Conservation (phyloP, 176 grass and related monocot genomes). For the Zoysia japonica region DNA sequence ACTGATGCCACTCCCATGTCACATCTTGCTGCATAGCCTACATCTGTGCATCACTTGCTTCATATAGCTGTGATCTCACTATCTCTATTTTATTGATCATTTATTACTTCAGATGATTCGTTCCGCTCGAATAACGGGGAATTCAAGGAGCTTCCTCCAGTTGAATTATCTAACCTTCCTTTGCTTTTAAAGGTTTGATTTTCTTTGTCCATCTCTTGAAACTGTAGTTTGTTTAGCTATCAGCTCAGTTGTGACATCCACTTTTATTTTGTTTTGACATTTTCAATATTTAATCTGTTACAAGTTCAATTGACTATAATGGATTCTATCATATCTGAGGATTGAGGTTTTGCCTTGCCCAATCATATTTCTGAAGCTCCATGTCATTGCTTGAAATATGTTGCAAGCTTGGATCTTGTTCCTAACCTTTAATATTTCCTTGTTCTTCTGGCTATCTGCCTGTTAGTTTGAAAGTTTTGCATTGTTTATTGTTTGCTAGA, state of each 20-base stretch:
- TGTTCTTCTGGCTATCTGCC: constrained; percentile 19
- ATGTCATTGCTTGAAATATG: constrained; percentile 15
- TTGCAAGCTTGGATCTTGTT: constrained; percentile 1
- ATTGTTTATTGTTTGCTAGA: constrained; percentile 10
- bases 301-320: neutral
- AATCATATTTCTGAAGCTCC: constrained; percentile 24
- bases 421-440: constrained; percentile 11
- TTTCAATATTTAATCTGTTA: constrained; percentile 14
- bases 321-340: neutral
- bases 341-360: constrained; percentile 28
- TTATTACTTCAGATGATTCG: constrained; percentile 65
- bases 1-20: neutral
- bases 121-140: constrained; percentile 75
- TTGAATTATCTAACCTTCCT: constrained; percentile 89
- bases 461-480: neutral
- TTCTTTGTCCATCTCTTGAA: constrained; percentile 25
- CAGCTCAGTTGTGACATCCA: neutral
- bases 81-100: constrained; percentile 30
- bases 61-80: neutral
- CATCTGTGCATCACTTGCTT: constrained; percentile 10
- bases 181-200: constrained; percentile 80
- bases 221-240: constrained; percentile 22
- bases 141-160: constrained; percentile 85
- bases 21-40: constrained; percentile 25
- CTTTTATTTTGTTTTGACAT: constrained; percentile 18